These are phyloP conservation scores for Xerocomus nothofagi DNA, from an alignment of 1,284 basidiomycete species.

Conservation along the genomic window DNA sequence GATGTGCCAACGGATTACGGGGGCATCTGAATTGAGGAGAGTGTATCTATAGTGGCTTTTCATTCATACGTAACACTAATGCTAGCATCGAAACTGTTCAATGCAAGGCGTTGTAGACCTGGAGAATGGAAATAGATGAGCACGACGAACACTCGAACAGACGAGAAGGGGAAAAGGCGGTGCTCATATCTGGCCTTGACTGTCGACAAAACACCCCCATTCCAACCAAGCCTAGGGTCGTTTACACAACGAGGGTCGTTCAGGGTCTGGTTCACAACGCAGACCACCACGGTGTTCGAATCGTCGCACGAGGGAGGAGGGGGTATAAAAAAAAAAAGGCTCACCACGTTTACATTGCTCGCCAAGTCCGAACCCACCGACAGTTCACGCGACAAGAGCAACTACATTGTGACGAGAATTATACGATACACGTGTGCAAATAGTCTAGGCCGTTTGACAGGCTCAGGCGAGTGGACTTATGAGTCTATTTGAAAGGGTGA, in stretches of 20 bases:
- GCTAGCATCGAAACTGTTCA: conserved; percentile 1
- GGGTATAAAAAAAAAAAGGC: not conserved
- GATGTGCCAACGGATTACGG: conserved; percentile 80
- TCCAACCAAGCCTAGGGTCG: conserved; percentile 54
- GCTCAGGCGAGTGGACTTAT: conserved; percentile 85
- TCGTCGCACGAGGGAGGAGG: conserved; percentile 41
- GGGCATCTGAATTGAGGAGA: conserved; percentile 65
- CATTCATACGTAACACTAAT: conserved; percentile 4
- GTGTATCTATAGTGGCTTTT: conserved; percentile 51
- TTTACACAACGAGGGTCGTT: conserved; percentile 44
- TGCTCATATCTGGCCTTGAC: conserved; percentile 80
- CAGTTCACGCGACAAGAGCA: not conserved
- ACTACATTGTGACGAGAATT: conserved; percentile 19
- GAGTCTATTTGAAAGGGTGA: conserved; percentile 53
- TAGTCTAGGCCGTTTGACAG: conserved; percentile 9
- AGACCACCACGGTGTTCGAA: conserved; percentile 70
- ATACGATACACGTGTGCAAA: conserved; percentile 26
- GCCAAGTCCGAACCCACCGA: not conserved
- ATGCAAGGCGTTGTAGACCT: conserved; percentile 1
- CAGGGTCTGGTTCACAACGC: conserved; percentile 35
- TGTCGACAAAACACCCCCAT: conserved; percentile 49
- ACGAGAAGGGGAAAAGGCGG: not conserved
- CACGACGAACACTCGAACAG: not conserved
- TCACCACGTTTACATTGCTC: conserved; percentile 12
- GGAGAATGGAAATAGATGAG: conserved; percentile 10